Evolutionary conservation across 192 early-diverging fungal genomes (phyloP), one percentile per base, ranked within the genome.

Genomic region (Rhizoclosmatium globosum): DNA sequence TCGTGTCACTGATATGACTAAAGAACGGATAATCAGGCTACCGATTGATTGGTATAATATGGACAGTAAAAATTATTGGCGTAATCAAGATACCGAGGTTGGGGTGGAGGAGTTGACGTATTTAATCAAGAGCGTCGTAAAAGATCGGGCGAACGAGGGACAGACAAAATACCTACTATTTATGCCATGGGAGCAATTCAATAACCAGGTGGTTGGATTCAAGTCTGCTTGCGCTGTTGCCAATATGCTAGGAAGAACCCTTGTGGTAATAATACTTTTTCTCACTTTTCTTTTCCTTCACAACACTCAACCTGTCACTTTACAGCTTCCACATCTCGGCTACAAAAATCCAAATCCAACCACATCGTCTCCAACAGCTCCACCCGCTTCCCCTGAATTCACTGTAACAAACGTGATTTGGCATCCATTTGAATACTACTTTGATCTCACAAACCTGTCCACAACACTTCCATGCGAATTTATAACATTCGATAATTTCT

Each of bases 31-130:
- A 4, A 69, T 31, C 17, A 13, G 23, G 39, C 56, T 74, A 11
- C 81, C 81, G 3, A 83, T 84, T 74, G 76, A 84, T 56, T 84
- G 83, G 82, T 81, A 76, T n/a, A 84, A 84, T 69, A 84, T 82
- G 82, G 83, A 84, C 60, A 80, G 71, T 7, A 84, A 84, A 59
- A 84, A 84, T 50, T 84, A 79, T 45, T 84, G 83, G 83, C 42
- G 83, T 31, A 84, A 84, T 67, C 83, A 84, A 58, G 83, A 84
- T 66, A 84, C 76, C 2, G 39, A 42, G 38, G 73, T 84, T 0
- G 59, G 46, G n/a, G 46, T 75, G 60, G 47, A 47, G 4, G 75
- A 84, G 44, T 31, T 82, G 15, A 45, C 19, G 38, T 44, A 80
- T 59, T 31, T 84, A 17, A 47, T 84, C 19, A 9, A 74, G 19